Base-by-base conservation (phyloP, 2,329 filamentous ascomycete species). In the Colletotrichum chrysophilum region DNA sequence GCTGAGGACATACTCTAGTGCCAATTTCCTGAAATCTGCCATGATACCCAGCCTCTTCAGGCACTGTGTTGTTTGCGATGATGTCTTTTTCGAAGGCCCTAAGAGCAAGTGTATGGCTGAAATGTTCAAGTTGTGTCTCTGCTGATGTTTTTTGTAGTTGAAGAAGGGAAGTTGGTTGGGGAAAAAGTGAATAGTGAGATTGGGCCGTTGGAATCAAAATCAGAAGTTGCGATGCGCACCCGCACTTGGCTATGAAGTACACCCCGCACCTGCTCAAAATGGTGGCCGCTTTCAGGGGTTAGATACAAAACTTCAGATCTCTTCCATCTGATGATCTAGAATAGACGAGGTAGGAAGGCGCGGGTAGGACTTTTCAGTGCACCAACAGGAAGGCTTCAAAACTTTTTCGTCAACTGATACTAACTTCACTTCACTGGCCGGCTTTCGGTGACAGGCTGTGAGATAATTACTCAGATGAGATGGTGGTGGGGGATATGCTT, bases 1-100 rank as follows among this genome's bases (percentile, higher is more conserved):
- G 10, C 88, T 84, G 55, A 91, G 87, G 74, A 91, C 89, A 80
- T 88, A 91, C 77, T 89, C 86, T 70, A 90, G 83, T 38, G 89
- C 89, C 77, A 90, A 86, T 78, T 89, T 88, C 77, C 87, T 86
- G 78, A 91, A 87, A 79, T 85, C 86, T 66, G 88, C 86, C 89
- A 91, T 91, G 79, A 28, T 79, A 52, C 43, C 43, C 43, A 52
- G 43, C 43, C 43, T 52, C n/a, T 52, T 52, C 43, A 52, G 43
- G 43, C 70, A 24, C 32, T 34, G 66, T 38, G n/a, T 30, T 55
- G 32, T 52, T 12, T 14, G 6, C 26, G 10, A 62, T 30, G 18
- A 61, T 61, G 58, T 62, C 32, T 34, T 21, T 34, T 8, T 36
- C 7, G 7, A 10, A 24, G 28, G 28, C 18, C 30, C n/a, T 34